phyloP scores from a whole-genome alignment of 495 filamentous ascomycete genomes.

The Stereocaulon alpinum region DNA sequence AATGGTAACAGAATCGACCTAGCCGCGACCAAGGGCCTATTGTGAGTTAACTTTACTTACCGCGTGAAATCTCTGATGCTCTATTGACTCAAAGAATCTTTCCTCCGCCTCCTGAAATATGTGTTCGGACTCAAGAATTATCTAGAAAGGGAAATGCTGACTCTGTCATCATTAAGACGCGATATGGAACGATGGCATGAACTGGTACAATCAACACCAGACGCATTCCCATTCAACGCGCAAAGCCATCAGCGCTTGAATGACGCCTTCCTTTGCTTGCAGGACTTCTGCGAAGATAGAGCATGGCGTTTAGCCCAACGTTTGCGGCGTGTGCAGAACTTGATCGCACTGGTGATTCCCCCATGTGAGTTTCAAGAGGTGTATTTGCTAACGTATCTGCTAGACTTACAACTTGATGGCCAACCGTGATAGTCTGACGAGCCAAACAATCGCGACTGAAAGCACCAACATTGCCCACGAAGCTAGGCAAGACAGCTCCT shows the following conservation, averaged over 20 bases:
- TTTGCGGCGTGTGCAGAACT: conserved; percentile 5
- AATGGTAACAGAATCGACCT: background rate
- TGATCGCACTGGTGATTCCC: conserved; percentile 6
- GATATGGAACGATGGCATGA: background rate
- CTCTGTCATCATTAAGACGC: no score
- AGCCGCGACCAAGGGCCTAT: background rate
- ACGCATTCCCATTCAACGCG: background rate
- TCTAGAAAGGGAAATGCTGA: no score
- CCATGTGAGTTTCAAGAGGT: background rate
- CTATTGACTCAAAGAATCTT: no score
- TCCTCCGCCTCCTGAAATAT: no score
- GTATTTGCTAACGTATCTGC: background rate
- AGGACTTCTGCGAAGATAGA: conserved; percentile 6
- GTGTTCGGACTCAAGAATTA: no score
- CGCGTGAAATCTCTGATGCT: no score
- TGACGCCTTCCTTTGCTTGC: conserved; percentile 9
- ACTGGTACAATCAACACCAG: background rate
- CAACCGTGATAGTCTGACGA: conserved; percentile 7
- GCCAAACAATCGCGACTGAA: conserved; percentile 1
- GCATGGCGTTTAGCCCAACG: conserved; percentile 4
- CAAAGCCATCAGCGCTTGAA: conserved; percentile 7
- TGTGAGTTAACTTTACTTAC: background rate
- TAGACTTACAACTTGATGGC: conserved; percentile 7
- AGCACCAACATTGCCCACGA: conserved; percentile 10
- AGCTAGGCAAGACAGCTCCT: conserved; percentile 11